These are phyloP conservation scores for Elsinoe fawcettii DNA, from an alignment of 2,329 filamentous ascomycete species.

Conservation along the genomic window DNA sequence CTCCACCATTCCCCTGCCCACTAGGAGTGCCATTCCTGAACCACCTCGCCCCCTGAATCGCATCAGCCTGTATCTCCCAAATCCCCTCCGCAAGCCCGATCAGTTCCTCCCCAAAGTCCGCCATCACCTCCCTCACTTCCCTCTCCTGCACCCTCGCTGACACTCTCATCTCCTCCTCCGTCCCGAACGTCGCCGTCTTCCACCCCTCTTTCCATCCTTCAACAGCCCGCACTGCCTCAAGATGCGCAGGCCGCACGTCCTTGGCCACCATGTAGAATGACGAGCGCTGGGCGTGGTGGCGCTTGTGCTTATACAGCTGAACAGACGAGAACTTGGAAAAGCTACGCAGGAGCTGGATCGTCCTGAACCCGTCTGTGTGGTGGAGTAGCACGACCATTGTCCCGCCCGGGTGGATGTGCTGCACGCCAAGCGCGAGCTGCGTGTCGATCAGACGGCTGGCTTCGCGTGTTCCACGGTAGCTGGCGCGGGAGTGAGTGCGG, in stretches of 20 bases:
- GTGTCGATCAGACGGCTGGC: slow-evolving; percentile 20
- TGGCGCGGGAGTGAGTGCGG: slow-evolving; percentile 22
- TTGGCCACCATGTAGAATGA: slow-evolving; percentile 23
- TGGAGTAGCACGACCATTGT: slow-evolving; percentile 48
- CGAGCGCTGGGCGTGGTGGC: slow-evolving; percentile 20
- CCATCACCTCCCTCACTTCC: slow-evolving; percentile 16
- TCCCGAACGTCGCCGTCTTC: slow-evolving; percentile 17
- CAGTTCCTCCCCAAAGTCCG: slow-evolving; percentile 16
- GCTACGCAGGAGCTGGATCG: slow-evolving; percentile 14
- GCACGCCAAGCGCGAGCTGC: slow-evolving; percentile 42
- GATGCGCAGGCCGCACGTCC: slow-evolving; percentile 15
- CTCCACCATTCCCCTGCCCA: too few relatives aligned
- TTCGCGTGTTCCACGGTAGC: slow-evolving; percentile 26
- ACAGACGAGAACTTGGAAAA: slow-evolving; percentile 20
- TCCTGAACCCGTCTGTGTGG: slow-evolving; percentile 33
- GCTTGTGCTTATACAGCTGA: slow-evolving; percentile 21
- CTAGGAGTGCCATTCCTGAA: neutral
- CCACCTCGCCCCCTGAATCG: slow-evolving; percentile 2
- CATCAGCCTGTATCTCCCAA: slow-evolving; percentile 17
- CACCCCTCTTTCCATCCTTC: slow-evolving; percentile 18
- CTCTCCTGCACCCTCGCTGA: neutral
- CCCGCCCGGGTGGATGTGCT: slow-evolving; percentile 40
- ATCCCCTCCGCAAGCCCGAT: slow-evolving; percentile 8
- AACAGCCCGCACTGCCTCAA: slow-evolving; percentile 10
- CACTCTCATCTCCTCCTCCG: slow-evolving; percentile 11